phyloP scores from a whole-genome alignment of 352 stramenopile species.

The Pythium aphanidermatum region DNA sequence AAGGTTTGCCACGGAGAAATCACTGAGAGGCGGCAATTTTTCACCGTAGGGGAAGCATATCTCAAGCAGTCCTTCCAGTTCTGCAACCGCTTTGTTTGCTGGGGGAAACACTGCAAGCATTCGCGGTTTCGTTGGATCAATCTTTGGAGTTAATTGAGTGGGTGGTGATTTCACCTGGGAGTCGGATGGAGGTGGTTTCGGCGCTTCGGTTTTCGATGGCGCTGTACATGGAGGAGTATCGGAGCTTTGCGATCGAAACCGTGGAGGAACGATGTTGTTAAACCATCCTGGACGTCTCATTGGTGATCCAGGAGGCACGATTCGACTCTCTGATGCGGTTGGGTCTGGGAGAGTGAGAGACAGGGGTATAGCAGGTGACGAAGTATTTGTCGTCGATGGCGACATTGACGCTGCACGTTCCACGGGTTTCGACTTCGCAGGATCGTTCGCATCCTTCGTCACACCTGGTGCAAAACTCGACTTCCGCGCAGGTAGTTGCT shows the following conservation, averaged over 20 bases:
- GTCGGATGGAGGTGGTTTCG: not conserved
- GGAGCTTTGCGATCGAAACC: conserved; percentile 11
- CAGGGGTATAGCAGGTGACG: not conserved
- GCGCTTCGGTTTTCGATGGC: not conserved
- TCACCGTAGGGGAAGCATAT: conserved; percentile 76
- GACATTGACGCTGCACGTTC: not conserved
- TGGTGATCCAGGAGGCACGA: conserved; percentile 9
- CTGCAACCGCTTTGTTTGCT: conserved; percentile 28
- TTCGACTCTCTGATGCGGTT: too few species aligned
- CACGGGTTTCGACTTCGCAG: not conserved
- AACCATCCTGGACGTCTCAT: conserved; percentile 14
- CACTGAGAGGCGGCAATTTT: conserved; percentile 25
- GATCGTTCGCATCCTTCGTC: conserved; percentile 19
- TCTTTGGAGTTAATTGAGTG: not conserved
- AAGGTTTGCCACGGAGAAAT: conserved; percentile 52
- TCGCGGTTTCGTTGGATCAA: conserved; percentile 23
- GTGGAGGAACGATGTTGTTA: conserved; percentile 20
- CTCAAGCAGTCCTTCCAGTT: conserved; percentile 60
- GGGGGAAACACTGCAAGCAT: conserved; percentile 47
- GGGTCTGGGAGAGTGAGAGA: too few species aligned
- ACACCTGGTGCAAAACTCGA: conserved; percentile 9
- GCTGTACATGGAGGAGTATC: conserved; percentile 11
- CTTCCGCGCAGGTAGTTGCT: conserved; percentile 1
- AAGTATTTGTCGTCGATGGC: not conserved
- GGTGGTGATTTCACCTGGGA: not conserved